A percentile compares a stretch with the other conserved stretches of the same genome.
Evolutionary conservation across 768 basidiomycete species (phyloP).

Genomic region (Pilatotrama ljubarskyi): DNA sequence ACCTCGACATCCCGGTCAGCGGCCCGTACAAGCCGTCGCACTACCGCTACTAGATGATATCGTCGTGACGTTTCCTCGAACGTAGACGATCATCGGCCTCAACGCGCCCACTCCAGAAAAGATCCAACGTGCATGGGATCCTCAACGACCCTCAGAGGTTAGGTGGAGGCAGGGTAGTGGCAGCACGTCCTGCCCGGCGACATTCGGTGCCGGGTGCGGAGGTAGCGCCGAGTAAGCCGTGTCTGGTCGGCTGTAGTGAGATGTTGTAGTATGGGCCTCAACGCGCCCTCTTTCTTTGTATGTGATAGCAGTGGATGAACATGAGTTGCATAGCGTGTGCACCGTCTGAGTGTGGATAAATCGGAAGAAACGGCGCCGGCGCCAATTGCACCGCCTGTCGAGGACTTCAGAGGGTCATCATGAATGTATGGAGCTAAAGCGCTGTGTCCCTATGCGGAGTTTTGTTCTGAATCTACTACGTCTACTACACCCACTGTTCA

Average conservation of each 20-base stretch:
- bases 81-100: constrained; percentile 45
- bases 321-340: background rate
- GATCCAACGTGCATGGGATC: constrained; percentile 30
- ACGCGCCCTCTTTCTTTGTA: constrained; percentile 24
- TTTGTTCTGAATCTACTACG: no score
- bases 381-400: background rate
- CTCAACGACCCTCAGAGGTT: constrained; percentile 32
- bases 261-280: constrained; percentile 28
- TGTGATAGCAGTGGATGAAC: constrained; percentile 4
- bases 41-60: constrained; percentile 57
- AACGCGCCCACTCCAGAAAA: constrained; percentile 47
- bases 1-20: constrained; percentile 85
- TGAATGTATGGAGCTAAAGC: no score
- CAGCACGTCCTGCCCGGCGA: constrained; percentile 19
- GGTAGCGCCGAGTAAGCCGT: constrained; percentile 8
- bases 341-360: background rate
- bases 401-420: no score
- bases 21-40: constrained; percentile 79
- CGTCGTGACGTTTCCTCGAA: constrained; percentile 13
- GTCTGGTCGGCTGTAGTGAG: constrained; percentile 7
- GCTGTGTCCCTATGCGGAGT: no score
- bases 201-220: constrained; percentile 3
- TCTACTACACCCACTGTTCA: no score
- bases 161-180: constrained; percentile 22
- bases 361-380: background rate